Conservation (phyloP, 306 rosid genomes). For the Gynostemma pentaphyllum region DNA sequence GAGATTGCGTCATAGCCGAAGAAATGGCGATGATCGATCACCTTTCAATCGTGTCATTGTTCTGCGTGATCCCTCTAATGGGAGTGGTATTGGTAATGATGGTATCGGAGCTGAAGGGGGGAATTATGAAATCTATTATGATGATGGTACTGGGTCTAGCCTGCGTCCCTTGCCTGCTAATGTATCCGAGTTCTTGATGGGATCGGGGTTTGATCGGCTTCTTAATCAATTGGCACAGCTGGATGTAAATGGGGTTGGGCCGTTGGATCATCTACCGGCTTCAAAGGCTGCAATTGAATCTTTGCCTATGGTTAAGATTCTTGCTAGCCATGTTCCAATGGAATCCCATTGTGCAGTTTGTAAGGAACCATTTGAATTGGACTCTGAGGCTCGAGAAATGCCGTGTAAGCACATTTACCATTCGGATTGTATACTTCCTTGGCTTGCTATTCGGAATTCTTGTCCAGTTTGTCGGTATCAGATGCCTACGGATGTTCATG, state of each 20-base stretch:
- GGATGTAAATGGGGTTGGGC: constrained; percentile 29
- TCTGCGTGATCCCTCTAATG: constrained; percentile 35
- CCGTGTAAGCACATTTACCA: constrained; percentile 70
- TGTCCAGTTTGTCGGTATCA: constrained; percentile 69
- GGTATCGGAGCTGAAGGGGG: constrained; percentile 31
- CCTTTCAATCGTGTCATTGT: constrained; percentile 54
- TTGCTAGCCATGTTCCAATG: constrained; percentile 23
- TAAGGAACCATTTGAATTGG: constrained; percentile 40
- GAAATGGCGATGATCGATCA: constrained; percentile 42
- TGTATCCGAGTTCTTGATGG: constrained; percentile 50
- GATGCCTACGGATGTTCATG: constrained; percentile 37
- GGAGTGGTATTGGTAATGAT: constrained; percentile 22
- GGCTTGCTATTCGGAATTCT: constrained; percentile 60
- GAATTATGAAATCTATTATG: constrained; percentile 48
- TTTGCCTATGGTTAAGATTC: constrained; percentile 49
- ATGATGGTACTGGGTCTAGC: constrained; percentile 47
- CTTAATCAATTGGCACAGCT: constrained; percentile 46
- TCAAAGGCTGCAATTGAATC: constrained; percentile 57
- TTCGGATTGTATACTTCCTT: constrained; percentile 51
- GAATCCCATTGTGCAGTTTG: constrained; percentile 65
- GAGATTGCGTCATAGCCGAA: constrained; percentile 26
- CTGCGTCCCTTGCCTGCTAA: constrained; percentile 48
- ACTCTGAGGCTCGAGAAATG: constrained; percentile 63
- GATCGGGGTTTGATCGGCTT: constrained; percentile 54
- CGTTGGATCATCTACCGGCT: constrained; percentile 47